A percentile compares a stretch with the other conserved stretches of the same genome.
These are phyloP conservation scores for Centrapalus pauciflorus DNA, from an alignment of 129 eudicot species.

Conservation along the genomic window DNA sequence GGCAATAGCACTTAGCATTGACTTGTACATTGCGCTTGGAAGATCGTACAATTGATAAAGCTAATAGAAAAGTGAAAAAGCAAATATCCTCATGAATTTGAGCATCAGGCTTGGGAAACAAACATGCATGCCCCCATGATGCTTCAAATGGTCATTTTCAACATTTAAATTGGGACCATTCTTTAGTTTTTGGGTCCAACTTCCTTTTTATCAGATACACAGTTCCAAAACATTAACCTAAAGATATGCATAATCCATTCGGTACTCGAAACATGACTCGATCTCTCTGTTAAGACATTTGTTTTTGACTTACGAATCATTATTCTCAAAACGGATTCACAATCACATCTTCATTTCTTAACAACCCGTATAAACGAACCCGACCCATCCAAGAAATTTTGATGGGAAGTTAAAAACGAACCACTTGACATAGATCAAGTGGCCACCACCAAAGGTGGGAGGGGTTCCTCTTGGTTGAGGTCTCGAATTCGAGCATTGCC, in stretches of 20 bases:
- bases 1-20: background rate
- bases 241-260: too few species aligned
- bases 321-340: background rate
- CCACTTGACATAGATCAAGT: too few species aligned
- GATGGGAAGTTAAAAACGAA: too few species aligned
- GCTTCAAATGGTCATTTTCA: constrained; percentile 12
- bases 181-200: constrained; percentile 15
- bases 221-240: too few species aligned
- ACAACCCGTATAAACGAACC: background rate
- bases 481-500: too few species aligned
- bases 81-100: constrained; percentile 8
- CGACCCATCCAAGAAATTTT: background rate
- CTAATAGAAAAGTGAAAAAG: background rate
- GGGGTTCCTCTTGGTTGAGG: too few species aligned
- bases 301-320: too few species aligned
- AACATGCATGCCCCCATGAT: constrained; percentile 29
- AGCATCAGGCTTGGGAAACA: background rate
- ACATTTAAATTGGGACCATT: constrained; percentile 21
- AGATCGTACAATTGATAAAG: background rate
- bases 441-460: too few species aligned
- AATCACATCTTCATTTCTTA: background rate
- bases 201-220: constrained; percentile 2
- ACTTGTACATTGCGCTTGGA: background rate
- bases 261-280: too few species aligned
- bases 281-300: too few species aligned